Percentiles rank a stretch among this genome's conserved stretches.
Conservation (phyloP, 2,329 filamentous ascomycete species). For the Microdochium nivale region DNA sequence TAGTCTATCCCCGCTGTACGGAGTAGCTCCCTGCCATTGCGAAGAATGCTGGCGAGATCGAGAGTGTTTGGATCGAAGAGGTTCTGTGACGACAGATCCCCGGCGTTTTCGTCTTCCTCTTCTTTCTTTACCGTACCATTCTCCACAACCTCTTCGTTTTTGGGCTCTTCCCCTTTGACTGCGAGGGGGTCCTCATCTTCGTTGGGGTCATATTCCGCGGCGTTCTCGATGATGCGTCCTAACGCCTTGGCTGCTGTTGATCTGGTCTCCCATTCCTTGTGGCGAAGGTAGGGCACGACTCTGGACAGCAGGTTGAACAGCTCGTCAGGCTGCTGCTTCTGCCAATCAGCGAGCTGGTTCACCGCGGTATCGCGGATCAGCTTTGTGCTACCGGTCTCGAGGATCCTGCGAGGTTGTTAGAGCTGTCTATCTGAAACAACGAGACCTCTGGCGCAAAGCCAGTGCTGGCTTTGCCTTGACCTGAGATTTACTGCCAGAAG, state of each 20-base stretch:
- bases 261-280: constrained; percentile 95
- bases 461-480: neutral
- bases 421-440: neutral
- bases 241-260: constrained; percentile 90
- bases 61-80: constrained; percentile 65
- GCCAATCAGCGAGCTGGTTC: constrained; percentile 92
- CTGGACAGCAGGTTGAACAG: constrained; percentile 89
- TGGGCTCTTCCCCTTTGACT: constrained; percentile 34
- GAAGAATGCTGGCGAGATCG: constrained; percentile 72
- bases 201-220: constrained; percentile 82
- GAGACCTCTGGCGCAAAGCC: too few relatives aligned
- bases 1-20: constrained; percentile 84
- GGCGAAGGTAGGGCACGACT: constrained; percentile 89
- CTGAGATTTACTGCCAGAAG: too few relatives aligned
- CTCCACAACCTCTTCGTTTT: constrained; percentile 30
- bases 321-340: constrained; percentile 96
- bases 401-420: constrained; percentile 50
- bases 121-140: constrained; percentile 49
- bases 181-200: constrained; percentile 49
- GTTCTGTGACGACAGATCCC: constrained; percentile 32
- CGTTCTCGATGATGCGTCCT: constrained; percentile 87
- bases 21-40: constrained; percentile 73
- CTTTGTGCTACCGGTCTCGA: constrained; percentile 94
- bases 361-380: constrained; percentile 96
- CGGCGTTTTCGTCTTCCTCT: constrained; percentile 33